phyloP scores from a whole-genome alignment of 2,329 filamentous ascomycete species.

The Magnaporthiopsis poae region DNA sequence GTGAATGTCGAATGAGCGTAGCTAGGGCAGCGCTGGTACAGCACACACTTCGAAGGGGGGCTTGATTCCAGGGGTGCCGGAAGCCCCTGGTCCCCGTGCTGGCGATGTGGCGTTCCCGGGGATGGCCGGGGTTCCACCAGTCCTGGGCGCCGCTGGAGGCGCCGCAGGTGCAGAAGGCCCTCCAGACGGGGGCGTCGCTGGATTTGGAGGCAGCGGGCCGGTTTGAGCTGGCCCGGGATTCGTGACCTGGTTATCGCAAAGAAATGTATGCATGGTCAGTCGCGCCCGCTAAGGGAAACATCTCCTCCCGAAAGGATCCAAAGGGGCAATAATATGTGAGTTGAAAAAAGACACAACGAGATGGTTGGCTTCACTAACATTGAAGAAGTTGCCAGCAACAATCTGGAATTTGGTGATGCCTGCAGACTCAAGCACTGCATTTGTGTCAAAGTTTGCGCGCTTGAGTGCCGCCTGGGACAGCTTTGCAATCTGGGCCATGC shows the following conservation, averaged over 20 bases:
- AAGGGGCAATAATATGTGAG: not conserved
- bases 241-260: constrained; percentile 12
- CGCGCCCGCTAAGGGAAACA: not conserved
- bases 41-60: no score
- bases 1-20: no score
- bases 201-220: not conserved
- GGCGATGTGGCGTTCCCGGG: not conserved
- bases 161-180: no score
- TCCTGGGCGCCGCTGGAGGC: no score
- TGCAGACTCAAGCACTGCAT: constrained; percentile 21
- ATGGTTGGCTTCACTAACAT: constrained; percentile 16
- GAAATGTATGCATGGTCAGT: not conserved
- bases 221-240: constrained; percentile 22
- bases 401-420: constrained; percentile 22
- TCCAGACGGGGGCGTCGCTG: no score
- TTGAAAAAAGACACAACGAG: not conserved
- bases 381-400: constrained; percentile 29
- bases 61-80: not conserved
- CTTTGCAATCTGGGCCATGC: constrained; percentile 12
- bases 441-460: constrained; percentile 24
- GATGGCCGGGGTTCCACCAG: not conserved
- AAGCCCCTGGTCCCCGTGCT: no score
- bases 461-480: constrained; percentile 21
- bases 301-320: no score
- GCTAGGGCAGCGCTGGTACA: no score